Percentiles rank a stretch among this genome's conserved stretches.
phyloP scores from a whole-genome alignment of 208 protist genomes.

The Endotrypanum monterogeii region DNA sequence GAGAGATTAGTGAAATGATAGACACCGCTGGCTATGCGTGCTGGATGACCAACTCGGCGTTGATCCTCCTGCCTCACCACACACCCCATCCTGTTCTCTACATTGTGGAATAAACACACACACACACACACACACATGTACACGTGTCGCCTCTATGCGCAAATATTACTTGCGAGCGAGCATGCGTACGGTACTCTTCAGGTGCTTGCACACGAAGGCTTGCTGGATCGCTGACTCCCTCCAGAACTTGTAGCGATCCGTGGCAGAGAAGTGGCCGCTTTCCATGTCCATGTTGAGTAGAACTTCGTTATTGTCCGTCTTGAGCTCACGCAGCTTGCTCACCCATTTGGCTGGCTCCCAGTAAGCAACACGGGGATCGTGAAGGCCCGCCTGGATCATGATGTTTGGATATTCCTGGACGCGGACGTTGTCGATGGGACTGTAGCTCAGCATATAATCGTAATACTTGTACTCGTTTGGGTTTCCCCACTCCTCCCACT shows the following conservation, averaged over 20 bases:
- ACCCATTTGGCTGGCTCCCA: conserved; percentile 94
- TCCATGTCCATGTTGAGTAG: conserved; percentile 91
- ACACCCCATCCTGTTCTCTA: too few relatives aligned
- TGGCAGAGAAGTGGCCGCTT: conserved; percentile 90
- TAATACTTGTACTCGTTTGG: conserved; percentile 93
- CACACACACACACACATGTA: conserved; percentile 7
- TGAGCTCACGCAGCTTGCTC: conserved; percentile 77
- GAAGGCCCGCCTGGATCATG: conserved; percentile 82
- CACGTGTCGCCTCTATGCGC: neutral
- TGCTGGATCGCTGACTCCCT: conserved; percentile 88
- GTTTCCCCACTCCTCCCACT: conserved; percentile 96
- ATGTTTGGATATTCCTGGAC: conserved; percentile 86
- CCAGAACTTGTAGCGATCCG: conserved; percentile 91
- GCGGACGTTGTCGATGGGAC: conserved; percentile 91
- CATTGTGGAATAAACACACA: neutral
- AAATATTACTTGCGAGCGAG: conserved; percentile 43
- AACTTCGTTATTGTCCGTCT: conserved; percentile 83
- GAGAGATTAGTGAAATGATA: too few relatives aligned
- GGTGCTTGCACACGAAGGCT: conserved; percentile 89
- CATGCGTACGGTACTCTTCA: conserved; percentile 62
- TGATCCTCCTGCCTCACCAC: too few relatives aligned
- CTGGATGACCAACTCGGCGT: too few relatives aligned
- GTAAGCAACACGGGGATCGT: conserved; percentile 92
- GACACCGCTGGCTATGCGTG: too few relatives aligned
- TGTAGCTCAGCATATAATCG: conserved; percentile 96